These are phyloP conservation scores for Boechera divaricarpa DNA, from an alignment of 345 rosid species.

Conservation along the genomic window DNA sequence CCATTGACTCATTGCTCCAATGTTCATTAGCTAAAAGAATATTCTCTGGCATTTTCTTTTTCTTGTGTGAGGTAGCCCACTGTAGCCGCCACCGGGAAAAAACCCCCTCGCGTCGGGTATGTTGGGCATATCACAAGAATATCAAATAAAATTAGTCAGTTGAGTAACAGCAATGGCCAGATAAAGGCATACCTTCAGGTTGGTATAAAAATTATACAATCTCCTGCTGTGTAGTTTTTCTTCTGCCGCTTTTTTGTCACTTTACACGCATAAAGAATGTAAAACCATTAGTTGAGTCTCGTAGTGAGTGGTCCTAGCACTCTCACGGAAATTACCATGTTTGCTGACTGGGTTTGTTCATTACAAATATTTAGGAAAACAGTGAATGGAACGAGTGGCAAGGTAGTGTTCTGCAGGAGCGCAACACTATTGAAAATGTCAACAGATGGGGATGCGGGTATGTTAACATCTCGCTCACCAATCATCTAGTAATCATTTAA, in stretches of 20 bases:
- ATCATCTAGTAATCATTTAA: slow-evolving; percentile 18
- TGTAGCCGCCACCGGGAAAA: slow-evolving; percentile 69
- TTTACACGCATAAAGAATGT: slow-evolving; percentile 23
- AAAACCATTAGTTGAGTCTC: slow-evolving; percentile 12
- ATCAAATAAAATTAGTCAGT: slow-evolving; percentile 80
- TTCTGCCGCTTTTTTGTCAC: slow-evolving; percentile 18
- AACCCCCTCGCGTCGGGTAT: slow-evolving; percentile 78
- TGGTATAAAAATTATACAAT: slow-evolving; percentile 31
- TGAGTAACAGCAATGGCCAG: slow-evolving; percentile 63
- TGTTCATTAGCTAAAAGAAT: slow-evolving; percentile 17
- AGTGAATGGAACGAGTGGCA: slow-evolving; percentile 94
- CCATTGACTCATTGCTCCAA: slow-evolving; percentile 21
- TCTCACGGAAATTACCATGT: not conserved
- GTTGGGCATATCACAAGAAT: slow-evolving; percentile 91
- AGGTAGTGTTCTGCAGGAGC: slow-evolving; percentile 76
- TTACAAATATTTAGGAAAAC: slow-evolving; percentile 64
- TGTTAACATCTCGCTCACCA: slow-evolving; percentile 9
- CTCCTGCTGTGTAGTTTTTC: slow-evolving; percentile 22
- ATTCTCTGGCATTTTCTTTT: slow-evolving; percentile 6
- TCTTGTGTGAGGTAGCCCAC: slow-evolving; percentile 70
- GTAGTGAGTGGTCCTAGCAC: slow-evolving; percentile 12
- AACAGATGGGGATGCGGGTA: slow-evolving; percentile 98
- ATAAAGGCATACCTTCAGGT: slow-evolving; percentile 84
- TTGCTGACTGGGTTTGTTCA: slow-evolving; percentile 30
- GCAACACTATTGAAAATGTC: slow-evolving; percentile 92